Base-by-base conservation (phyloP, 2,329 filamentous ascomycete genomes). In the Alternaria brassicicola region DNA sequence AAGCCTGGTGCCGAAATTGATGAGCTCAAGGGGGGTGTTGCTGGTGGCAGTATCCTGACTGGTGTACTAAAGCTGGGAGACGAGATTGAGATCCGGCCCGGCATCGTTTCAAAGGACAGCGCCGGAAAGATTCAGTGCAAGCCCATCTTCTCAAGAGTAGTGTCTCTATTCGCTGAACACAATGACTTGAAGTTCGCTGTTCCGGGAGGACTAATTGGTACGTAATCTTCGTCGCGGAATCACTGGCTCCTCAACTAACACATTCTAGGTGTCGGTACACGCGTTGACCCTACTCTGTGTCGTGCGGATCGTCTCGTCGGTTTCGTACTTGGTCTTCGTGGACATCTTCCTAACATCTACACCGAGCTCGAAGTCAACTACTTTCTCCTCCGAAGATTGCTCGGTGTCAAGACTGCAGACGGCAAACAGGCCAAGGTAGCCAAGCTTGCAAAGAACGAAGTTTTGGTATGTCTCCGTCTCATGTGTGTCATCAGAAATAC, bases 351-450 rank as follows among this genome's bases (percentile, higher is more conserved):
- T 48, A 92, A 95, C 76, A 98, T 99, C 79, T 99, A 98, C 85
- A 95, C 90, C 70, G 95, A 99, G 81, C 90, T 99, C 62, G 95
- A 99, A 82, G 93, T 77, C 65, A 98, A 98, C 87, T 99, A 98
- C 85, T 99, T 98, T 86, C 86, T 99, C 62, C 89, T 99, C 64
- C 91, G 94, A 72, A 88, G 95, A 72, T 85, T 99, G 63, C 87
- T 99, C 56, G 95, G 95, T 88, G 95, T 99, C 73, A 93, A 96
- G 83, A 97, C 95, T 45, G 93, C 94, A 63, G 95, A 99, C 70
- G 95, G 95, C 78, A 99, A 99, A 85, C 95, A 98, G 82, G 94
- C 94, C 75, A 99, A 99, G 89, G 95, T 99, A 68, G 93, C 93
- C 72, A 99, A 99, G 84, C 85, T 99, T 66, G 85, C 93, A 57